A percentile compares a stretch with the other conserved stretches of the same genome.
These are phyloP conservation scores for Phylloporus sp. DNA, from an alignment of 768 basidiomycete species.

Conservation along the genomic window DNA sequence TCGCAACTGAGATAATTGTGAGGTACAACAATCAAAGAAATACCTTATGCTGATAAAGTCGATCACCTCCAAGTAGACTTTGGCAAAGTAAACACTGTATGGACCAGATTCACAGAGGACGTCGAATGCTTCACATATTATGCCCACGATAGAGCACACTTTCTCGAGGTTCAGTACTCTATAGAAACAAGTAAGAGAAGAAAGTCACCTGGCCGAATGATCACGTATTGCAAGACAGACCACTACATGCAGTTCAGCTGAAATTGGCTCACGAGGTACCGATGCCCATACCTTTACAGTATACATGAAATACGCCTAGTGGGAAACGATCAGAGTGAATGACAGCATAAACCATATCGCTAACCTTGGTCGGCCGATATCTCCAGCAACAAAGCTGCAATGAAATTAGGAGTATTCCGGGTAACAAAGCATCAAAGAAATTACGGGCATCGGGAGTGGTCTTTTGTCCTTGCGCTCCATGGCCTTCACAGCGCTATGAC, in stretches of 20 bases:
- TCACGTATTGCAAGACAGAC: slow-evolving; percentile 85
- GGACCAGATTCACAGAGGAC: slow-evolving; percentile 66
- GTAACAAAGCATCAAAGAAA: slow-evolving; percentile 19
- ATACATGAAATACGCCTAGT: slow-evolving; percentile 82
- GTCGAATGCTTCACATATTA: slow-evolving; percentile 64
- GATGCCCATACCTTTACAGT: slow-evolving; percentile 58
- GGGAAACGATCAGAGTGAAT: slow-evolving; percentile 7
- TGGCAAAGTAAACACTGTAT: slow-evolving; percentile 56
- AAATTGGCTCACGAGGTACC: neutral
- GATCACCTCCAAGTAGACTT: slow-evolving; percentile 63
- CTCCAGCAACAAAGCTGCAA: slow-evolving; percentile 74
- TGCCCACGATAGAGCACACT: slow-evolving; percentile 59
- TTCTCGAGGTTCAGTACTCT: slow-evolving; percentile 7
- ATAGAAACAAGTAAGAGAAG: neutral
- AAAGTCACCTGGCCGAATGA: slow-evolving; percentile 52
- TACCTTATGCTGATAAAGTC: slow-evolving; percentile 83
- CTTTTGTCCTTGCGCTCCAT: slow-evolving; percentile 77
- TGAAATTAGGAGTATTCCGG: neutral
- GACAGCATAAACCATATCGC: neutral
- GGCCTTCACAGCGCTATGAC: slow-evolving; percentile 58
- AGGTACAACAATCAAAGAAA: slow-evolving; percentile 2
- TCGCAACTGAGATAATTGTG: neutral
- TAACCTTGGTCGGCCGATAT: slow-evolving; percentile 75
- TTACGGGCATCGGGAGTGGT: slow-evolving; percentile 61
- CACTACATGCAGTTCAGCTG: slow-evolving; percentile 43